phyloP scores from a whole-genome alignment of 2,329 filamentous ascomycete genomes.

The Penicillium sp. region DNA sequence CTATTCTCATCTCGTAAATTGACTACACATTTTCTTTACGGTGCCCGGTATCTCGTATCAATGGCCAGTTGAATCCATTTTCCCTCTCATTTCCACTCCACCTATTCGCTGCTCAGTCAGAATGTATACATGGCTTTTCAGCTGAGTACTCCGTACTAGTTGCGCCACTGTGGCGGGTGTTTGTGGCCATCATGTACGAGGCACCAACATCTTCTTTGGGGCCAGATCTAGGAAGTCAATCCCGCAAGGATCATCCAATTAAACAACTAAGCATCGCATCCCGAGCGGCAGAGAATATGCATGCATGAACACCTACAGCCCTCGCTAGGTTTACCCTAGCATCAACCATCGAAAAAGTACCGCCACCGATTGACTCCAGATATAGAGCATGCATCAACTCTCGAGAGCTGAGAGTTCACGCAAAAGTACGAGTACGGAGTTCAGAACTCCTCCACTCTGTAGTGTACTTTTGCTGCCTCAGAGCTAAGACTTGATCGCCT shows the following conservation, averaged over 20 bases:
- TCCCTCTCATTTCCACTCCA: too few relatives aligned
- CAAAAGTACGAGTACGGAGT: conserved; percentile 16
- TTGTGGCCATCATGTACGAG: background rate
- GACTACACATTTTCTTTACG: too few relatives aligned
- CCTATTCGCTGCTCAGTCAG: background rate
- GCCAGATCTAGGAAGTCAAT: conserved; percentile 2
- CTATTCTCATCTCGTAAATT: too few relatives aligned
- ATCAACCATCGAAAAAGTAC: conserved; percentile 1
- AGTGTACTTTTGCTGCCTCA: conserved; percentile 18
- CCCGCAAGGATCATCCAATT: background rate
- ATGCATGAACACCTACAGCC: conserved; percentile 2
- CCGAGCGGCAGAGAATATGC: background rate
- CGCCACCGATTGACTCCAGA: conserved; percentile 3
- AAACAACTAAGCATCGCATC: background rate
- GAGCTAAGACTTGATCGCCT: conserved; percentile 8
- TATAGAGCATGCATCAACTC: background rate
- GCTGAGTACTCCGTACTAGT: background rate
- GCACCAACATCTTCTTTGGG: background rate
- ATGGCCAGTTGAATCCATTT: too few relatives aligned
- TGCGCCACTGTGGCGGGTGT: background rate
- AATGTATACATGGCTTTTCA: background rate
- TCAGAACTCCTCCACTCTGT: background rate
- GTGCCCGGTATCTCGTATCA: too few relatives aligned
- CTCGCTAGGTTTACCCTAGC: background rate
- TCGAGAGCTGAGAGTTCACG: background rate